A percentile compares a stretch with the other conserved stretches of the same genome.
These are phyloP conservation scores for Terfezia claveryi DNA, from an alignment of 495 filamentous ascomycete species.

Conservation along the genomic window DNA sequence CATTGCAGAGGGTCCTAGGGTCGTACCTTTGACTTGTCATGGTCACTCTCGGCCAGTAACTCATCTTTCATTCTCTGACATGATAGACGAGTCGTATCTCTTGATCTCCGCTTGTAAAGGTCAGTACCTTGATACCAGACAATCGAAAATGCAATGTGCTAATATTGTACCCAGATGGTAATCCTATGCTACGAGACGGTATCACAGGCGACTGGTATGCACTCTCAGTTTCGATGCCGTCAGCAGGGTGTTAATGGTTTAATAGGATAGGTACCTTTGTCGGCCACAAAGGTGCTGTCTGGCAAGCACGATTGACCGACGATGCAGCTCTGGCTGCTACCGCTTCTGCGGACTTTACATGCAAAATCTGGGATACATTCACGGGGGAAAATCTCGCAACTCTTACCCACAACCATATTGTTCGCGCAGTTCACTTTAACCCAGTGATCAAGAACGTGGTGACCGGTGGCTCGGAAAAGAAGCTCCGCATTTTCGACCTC, in stretches of 20 bases:
- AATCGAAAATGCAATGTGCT: not conserved
- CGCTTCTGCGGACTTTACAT: slow-evolving; percentile 86
- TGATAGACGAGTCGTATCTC: slow-evolving; percentile 74
- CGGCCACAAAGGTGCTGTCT: slow-evolving; percentile 93
- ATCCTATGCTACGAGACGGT: slow-evolving; percentile 94
- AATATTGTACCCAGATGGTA: slow-evolving; percentile 41
- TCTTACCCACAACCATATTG: slow-evolving; percentile 80
- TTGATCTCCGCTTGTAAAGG: slow-evolving; percentile 97
- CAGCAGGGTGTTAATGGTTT: not conserved
- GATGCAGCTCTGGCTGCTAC: slow-evolving; percentile 79
- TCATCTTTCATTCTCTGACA: slow-evolving; percentile 77
- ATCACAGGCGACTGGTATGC: slow-evolving; percentile 79
- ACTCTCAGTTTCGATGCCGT: not conserved
- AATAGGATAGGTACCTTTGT: slow-evolving; percentile 88
- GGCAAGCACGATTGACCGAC: slow-evolving; percentile 74
- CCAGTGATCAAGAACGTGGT: slow-evolving; percentile 56
- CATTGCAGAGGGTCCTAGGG: slow-evolving; percentile 25
- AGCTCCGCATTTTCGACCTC: slow-evolving; percentile 82
- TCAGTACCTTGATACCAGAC: slow-evolving; percentile 18
- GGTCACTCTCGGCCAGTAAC: slow-evolving; percentile 91
- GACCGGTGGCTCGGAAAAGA: slow-evolving; percentile 89
- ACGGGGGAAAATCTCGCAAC: slow-evolving; percentile 77
- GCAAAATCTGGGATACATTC: slow-evolving; percentile 92
- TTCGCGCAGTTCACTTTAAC: slow-evolving; percentile 79
- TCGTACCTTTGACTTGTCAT: slow-evolving; percentile 87